Conservation (phyloP, 805 yeast species). For the Lachancea thermotolerans region DNA sequence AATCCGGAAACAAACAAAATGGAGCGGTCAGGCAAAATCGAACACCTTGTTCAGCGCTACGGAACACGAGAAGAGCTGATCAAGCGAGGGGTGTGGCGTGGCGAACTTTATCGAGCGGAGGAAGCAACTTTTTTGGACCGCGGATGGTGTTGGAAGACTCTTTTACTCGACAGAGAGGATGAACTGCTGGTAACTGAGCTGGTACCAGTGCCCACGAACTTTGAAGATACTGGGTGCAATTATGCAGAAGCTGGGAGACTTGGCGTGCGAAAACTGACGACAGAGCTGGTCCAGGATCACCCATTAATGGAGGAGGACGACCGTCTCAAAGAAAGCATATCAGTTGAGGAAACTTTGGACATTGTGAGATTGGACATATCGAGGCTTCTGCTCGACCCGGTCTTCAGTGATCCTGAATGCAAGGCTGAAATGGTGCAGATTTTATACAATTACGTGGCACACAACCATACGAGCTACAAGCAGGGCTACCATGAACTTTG, state of each 20-base stretch:
- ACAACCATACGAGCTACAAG: slow-evolving; percentile 16
- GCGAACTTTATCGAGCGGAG: slow-evolving; percentile 19
- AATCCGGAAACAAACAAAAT: background rate
- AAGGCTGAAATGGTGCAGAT: slow-evolving; percentile 24
- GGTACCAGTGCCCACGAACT: slow-evolving; percentile 1
- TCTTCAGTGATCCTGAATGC: slow-evolving; percentile 14
- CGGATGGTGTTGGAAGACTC: slow-evolving; percentile 30
- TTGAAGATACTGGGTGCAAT: background rate
- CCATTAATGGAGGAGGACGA: slow-evolving; percentile 6
- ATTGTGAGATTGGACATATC: slow-evolving; percentile 27
- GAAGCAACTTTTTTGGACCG: slow-evolving; percentile 13
- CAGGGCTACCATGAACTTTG: slow-evolving; percentile 31
- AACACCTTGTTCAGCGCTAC: slow-evolving; percentile 16
- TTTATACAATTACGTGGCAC: slow-evolving; percentile 19
- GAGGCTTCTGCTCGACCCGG: slow-evolving; percentile 22
- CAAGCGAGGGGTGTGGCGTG: slow-evolving; percentile 27
- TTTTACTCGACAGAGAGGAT: slow-evolving; percentile 15
- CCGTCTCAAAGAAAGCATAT: slow-evolving; percentile 8
- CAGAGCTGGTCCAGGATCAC: slow-evolving; percentile 10
- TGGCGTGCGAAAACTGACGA: slow-evolving; percentile 24
- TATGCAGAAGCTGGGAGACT: background rate
- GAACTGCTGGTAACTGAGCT: slow-evolving; percentile 7
- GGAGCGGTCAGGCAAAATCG: slow-evolving; percentile 2
- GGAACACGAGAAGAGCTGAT: slow-evolving; percentile 23
- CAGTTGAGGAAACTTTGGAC: slow-evolving; percentile 22